A percentile compares a stretch with the other conserved stretches of the same genome.
These are phyloP conservation scores for Rosa rugosa DNA, from an alignment of 306 rosid genomes.

Conservation along the genomic window DNA sequence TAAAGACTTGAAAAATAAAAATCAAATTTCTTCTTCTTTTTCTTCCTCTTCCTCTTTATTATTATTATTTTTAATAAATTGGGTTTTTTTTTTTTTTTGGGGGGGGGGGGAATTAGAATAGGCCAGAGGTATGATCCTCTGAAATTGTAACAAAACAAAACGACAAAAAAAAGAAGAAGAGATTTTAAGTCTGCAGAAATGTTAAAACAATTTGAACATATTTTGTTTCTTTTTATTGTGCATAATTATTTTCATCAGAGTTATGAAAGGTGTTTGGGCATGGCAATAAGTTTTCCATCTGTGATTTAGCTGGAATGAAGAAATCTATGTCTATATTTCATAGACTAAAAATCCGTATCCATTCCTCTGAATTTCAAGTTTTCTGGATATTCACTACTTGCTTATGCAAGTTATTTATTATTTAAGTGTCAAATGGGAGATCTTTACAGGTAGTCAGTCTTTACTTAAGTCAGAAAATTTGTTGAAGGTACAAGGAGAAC, in stretches of 20 bases:
- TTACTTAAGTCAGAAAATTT: slow-evolving; percentile 11
- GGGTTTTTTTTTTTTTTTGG: too few relatives aligned
- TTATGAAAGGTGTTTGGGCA: neutral
- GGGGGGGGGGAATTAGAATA: neutral
- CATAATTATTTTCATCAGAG: neutral
- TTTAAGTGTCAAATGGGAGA: neutral
- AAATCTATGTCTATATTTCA: neutral
- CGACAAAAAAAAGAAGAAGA: too few relatives aligned
- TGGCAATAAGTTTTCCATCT: neutral
- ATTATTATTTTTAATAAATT: too few relatives aligned
- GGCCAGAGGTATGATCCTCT: neutral
- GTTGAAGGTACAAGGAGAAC: slow-evolving; percentile 69
- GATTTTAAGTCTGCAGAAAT: neutral
- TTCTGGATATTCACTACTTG: slow-evolving; percentile 20
- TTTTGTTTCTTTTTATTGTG: neutral
- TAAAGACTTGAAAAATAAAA: neutral
- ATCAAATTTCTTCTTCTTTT: too few relatives aligned
- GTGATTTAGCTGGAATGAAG: neutral
- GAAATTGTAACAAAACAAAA: neutral
- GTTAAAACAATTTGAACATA: neutral
- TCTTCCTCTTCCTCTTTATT: too few relatives aligned
- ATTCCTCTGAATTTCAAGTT: neutral
- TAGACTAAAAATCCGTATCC: neutral
- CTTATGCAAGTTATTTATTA: slow-evolving; percentile 22
- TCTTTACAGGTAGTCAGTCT: too few relatives aligned